A percentile compares a stretch with the other conserved stretches of the same genome.
Conservation (phyloP, 2,329 filamentous ascomycete genomes). For the Colletotrichum sp. region DNA sequence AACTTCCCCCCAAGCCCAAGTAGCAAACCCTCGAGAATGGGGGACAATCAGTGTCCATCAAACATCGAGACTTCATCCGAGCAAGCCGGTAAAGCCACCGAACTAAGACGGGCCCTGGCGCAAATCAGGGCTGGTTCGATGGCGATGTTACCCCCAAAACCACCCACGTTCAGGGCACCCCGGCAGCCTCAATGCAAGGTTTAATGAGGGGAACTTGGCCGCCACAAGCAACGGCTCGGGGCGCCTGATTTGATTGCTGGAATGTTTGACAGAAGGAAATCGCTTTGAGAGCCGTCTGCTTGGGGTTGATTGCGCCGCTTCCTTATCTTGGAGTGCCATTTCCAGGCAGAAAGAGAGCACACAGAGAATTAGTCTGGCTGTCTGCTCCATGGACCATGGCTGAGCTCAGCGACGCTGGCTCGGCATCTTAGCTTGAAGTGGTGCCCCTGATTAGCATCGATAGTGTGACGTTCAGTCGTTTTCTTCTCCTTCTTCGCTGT, state of each 20-base stretch:
- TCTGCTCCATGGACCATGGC: background rate
- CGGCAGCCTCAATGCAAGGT: background rate
- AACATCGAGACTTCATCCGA: background rate
- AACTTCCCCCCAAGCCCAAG: background rate
- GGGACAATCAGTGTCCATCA: background rate
- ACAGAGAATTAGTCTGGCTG: background rate
- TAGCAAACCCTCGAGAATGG: background rate
- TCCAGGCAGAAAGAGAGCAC: background rate
- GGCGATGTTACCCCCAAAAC: background rate
- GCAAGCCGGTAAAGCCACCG: background rate
- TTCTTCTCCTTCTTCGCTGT: background rate
- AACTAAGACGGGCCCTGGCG: background rate
- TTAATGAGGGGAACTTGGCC: background rate
- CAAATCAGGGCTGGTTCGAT: conserved; percentile 1
- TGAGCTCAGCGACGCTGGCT: background rate
- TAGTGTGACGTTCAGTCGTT: background rate
- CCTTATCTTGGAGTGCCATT: background rate
- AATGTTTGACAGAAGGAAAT: conserved; percentile 6
- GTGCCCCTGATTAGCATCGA: background rate
- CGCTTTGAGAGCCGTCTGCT: background rate
- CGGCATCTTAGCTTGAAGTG: background rate
- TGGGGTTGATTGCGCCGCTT: background rate
- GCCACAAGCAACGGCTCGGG: background rate
- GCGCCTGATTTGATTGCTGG: background rate
- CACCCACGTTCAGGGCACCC: background rate